Base-by-base conservation (phyloP, 2,329 filamentous ascomycete species). In the Paecilomyces formosus region DNA sequence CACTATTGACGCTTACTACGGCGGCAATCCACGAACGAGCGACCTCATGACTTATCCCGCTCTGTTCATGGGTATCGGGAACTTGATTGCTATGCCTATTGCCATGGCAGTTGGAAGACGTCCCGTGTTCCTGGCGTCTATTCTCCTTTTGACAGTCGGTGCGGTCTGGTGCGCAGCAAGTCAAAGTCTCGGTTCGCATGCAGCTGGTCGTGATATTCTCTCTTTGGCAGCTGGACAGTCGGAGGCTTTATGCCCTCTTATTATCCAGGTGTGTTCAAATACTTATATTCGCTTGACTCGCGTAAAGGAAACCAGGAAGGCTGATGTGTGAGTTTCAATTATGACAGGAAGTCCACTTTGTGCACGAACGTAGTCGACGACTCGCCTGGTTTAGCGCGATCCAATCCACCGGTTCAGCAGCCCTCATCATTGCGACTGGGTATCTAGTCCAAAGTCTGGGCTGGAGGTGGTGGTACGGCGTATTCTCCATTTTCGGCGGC, bases 361-460 rank as follows among this genome's bases (percentile, higher is more conserved):
- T 79, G 0, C 77, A 79, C 63, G 77, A 79, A 62, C 66, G 77
- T 3, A 74, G 74, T 49, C 76, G 62, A 26, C 62, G 59, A 1
- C 63, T 69, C 15, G 79, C 77, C 74, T 71, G 74, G 57, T 76
- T 78, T 56, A 71, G 72, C 26, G 72, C 75, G 0, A 72, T 74
- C 9, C 76, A 79, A 53, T 72, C 74, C 2, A 70, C 74, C 15
- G 60, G 76, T 3, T 72, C 71, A 1, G 70, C 75, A 0, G 64
- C 76, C 2, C 75, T 68, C 58, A 66, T 71, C 0, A 66, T 79
- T 0, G 75, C 75, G 50, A 75, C 77, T 1, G 73, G 74, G 4
- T 75, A 75, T 1, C 78, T 80, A 45, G 76, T 76, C 2, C 72
- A 64, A 0, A 73, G 69, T 0, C 76, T 79, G 6, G 75, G 74